Evolutionary conservation across 768 basidiomycete genomes (phyloP).

Genomic region (Russula brevipes): DNA sequence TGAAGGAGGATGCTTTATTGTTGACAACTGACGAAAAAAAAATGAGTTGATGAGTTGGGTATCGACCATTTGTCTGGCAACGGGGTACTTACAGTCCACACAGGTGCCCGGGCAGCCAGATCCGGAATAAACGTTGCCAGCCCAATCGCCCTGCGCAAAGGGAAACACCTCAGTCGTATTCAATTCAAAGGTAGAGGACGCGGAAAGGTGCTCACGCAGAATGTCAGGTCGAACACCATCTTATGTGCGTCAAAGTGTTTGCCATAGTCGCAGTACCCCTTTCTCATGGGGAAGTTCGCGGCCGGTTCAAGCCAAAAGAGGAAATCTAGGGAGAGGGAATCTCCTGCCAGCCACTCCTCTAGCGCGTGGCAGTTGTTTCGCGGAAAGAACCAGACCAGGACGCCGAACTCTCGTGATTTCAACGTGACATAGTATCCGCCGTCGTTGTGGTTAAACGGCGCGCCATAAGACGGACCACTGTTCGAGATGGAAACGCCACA

Average conservation of each 20-base stretch:
- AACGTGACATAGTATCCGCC: constrained; percentile 61
- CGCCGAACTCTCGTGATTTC: constrained; percentile 38
- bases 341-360: too few species aligned
- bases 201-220: constrained; percentile 44
- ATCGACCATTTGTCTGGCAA: neutral
- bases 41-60: neutral
- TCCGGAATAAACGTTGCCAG: constrained; percentile 3
- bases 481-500: constrained; percentile 48
- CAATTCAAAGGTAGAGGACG: constrained; percentile 4
- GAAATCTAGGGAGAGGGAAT: neutral
- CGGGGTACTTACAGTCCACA: constrained; percentile 41
- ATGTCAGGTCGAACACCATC: constrained; percentile 56
- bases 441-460: constrained; percentile 43
- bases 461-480: constrained; percentile 40
- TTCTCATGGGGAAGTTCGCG: constrained; percentile 43
- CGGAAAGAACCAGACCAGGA: constrained; percentile 62
- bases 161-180: neutral
- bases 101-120: constrained; percentile 40
- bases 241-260: constrained; percentile 48
- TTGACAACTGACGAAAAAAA: constrained; percentile 46
- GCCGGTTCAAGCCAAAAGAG: constrained; percentile 43
- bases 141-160: constrained; percentile 22
- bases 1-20: constrained; percentile 53
- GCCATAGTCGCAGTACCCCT: constrained; percentile 44
- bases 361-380: constrained; percentile 44